Base-by-base conservation (phyloP, 805 yeast species). In the Candida suzukii region DNA sequence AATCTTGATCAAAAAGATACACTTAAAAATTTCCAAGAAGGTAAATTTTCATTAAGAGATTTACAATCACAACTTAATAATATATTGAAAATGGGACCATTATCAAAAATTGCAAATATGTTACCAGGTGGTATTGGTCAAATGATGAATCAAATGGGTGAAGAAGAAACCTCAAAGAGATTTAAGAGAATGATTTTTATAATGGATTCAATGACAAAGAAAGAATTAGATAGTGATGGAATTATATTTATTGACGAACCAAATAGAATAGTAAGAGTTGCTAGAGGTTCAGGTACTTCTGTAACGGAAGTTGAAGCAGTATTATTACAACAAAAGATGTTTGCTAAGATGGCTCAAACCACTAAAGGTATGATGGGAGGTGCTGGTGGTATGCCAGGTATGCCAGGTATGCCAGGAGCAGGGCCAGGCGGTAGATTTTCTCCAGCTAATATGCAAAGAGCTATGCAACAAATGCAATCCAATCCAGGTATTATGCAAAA, bases 11-110 rank as follows among this genome's bases (percentile, higher is more conserved):
- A 91, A 52, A 84, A 88, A 64, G 90, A 87, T 46, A 81, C 93
- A 16, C 80, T 88, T 64, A 93, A 91, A 64, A 88, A 93, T 64
- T 76, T 91, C 60, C 88, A 87, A 63, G 93, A 93, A 58, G 99
- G 99, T 44, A 88, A 86, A 53, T 91, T 91, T 64, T 88, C 98
- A 1, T 69, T 91, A 41, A 72, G 87, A 46, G 98, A 93, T 63
- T 78, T 91, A 65, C 90, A 93, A 54, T 84, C 91, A 41, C 98
- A 93, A 63, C 84, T 91, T 95, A 83, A 84, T 60, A 91, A 90
- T 50, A 84, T 93, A 52, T 71, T 91, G 76, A 93, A 93, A 62
- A 87, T 93, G 95, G 99, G 99, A 2, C 97, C 98, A 3, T 66
- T 91, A 41, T 81, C 95, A 20, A 90, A 93, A 59, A 87, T 91